These are phyloP conservation scores for Prunus kanzakura DNA, from an alignment of 306 rosid species.

Conservation along the genomic window DNA sequence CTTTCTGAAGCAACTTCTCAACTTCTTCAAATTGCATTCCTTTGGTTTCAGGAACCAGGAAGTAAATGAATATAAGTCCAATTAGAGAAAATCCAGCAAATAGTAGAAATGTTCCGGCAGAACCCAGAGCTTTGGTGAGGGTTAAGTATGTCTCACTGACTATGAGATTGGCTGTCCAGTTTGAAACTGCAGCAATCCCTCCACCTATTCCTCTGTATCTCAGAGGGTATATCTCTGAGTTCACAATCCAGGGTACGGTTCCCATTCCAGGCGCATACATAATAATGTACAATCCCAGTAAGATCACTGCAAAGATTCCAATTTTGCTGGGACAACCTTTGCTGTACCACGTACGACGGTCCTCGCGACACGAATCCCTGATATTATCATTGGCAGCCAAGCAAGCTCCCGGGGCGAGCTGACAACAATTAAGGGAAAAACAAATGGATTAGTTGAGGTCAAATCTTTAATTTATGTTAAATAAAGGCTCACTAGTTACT, in stretches of 20 bases:
- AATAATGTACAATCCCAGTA: conserved; percentile 62
- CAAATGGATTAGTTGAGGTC: not conserved
- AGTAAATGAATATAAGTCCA: conserved; percentile 49
- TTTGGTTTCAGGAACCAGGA: conserved; percentile 61
- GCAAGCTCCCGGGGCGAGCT: conserved; percentile 70
- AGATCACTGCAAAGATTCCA: conserved; percentile 58
- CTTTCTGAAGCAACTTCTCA: conserved; percentile 52
- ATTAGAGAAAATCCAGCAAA: conserved; percentile 57
- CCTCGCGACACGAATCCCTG: conserved; percentile 29
- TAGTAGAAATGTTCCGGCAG: conserved; percentile 64
- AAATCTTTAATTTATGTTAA: not conserved
- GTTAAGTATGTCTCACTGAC: conserved; percentile 67
- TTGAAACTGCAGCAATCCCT: conserved; percentile 75
- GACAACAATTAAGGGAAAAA: conserved; percentile 6
- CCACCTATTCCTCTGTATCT: conserved; percentile 77
- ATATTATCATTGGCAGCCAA: conserved; percentile 36
- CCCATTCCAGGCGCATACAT: conserved; percentile 77
- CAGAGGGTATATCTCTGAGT: conserved; percentile 72
- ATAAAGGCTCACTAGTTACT: not conserved
- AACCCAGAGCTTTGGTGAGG: conserved; percentile 46
- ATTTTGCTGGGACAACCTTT: conserved; percentile 73
- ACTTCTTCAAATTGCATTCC: conserved; percentile 63
- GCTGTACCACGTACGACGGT: conserved; percentile 50
- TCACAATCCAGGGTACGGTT: conserved; percentile 76
- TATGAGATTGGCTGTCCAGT: conserved; percentile 69